Evolutionary conservation across 1,284 basidiomycete genomes (phyloP), one percentile per base, ranked within the genome.

Genomic region (Sanghuangporus weigelae): DNA sequence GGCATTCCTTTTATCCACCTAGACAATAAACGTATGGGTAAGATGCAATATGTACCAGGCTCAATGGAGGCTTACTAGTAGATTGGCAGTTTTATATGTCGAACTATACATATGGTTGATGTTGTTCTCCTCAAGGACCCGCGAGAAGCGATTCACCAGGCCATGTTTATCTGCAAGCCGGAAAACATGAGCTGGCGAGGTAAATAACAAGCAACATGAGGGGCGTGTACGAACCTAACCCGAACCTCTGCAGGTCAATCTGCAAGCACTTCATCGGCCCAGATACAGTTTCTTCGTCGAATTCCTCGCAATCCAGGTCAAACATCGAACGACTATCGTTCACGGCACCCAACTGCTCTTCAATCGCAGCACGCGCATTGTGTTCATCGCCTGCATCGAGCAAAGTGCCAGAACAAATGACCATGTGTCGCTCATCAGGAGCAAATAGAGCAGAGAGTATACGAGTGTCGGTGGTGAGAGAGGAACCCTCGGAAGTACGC

Each of bases 41-140:
- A 12, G 50, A 26, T 54, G 54, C 58, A 56, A 12, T 60, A 16
- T 21, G 48, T 38, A 35, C 19, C 21, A 35, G 14, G 50, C 38
- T 64, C 63, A 60, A 19, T 11, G 31, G 59, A 50, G 46, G 67
- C 78, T 58, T 62, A 90, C 90, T 68, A 93, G 78, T 39, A 93
- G 76, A 73, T 93, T 93, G 59, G 91, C 92, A 14, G 91, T 92
- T 74, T 92, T 90, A 70, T 86, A 89, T 11, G 91, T 92, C 53
- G 89, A 92, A 66, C 87, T 89, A 71, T 93, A 93, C 81, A 92
- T 89, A 74, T 92, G 91, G 72, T 90, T 87, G 73, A 92, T 89
- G 5, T 83, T 82, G 67, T 84, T 85, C 66, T 84, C 80, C 65
- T 89, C 83, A 8, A 93, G 80, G 11, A 89, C 81, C 23, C 84